phyloP scores from a whole-genome alignment of 495 filamentous ascomycete genomes.

The Aspergillus sparsus region DNA sequence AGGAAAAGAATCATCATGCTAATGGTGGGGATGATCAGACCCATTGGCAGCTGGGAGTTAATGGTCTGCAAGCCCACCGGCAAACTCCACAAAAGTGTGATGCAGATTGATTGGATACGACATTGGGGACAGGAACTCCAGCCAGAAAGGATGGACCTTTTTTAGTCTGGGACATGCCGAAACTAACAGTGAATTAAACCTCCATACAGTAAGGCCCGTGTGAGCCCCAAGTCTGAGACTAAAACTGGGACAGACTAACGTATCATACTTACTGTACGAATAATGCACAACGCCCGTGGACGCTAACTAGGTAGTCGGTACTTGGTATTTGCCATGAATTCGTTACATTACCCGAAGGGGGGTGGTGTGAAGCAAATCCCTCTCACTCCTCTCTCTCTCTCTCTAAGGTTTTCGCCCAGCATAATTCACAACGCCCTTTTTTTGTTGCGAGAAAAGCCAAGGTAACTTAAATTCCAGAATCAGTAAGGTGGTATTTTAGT shows the following conservation, averaged over 20 bases:
- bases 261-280: not conserved
- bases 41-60: constrained; percentile 16
- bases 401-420: too few relatives aligned
- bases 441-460: too few relatives aligned
- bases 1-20: constrained; percentile 13
- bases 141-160: constrained; percentile 12
- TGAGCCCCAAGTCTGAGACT: constrained; percentile 22
- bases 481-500: constrained; percentile 2
- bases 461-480: not conserved
- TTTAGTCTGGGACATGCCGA: constrained; percentile 24
- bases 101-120: constrained; percentile 17
- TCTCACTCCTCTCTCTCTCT: too few relatives aligned
- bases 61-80: constrained; percentile 4
- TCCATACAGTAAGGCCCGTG: constrained; percentile 23
- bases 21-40: constrained; percentile 29
- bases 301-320: too few relatives aligned
- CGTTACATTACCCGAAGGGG: too few relatives aligned
- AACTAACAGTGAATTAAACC: constrained; percentile 19
- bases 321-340: too few relatives aligned
- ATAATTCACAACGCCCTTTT: too few relatives aligned
- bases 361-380: too few relatives aligned
- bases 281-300: too few relatives aligned
- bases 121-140: constrained; percentile 15
- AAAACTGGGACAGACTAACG: not conserved
- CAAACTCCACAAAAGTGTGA: constrained; percentile 11